Percentiles rank a stretch among this genome's conserved stretches.
Conservation (phyloP, 768 basidiomycete genomes). For the Mycena alexandri region DNA sequence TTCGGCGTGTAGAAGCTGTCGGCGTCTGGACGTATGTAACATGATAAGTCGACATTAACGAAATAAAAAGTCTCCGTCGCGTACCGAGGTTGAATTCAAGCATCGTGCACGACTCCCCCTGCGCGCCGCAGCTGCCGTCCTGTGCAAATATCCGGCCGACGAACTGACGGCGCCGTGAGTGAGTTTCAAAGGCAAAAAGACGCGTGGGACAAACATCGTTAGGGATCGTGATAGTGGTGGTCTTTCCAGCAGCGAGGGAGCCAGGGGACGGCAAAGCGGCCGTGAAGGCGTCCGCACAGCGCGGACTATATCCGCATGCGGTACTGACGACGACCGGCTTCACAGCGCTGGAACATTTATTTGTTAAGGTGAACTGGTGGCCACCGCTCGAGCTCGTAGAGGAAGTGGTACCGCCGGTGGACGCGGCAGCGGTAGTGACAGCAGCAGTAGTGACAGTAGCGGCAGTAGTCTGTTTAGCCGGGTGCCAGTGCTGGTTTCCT, state of each 20-base stretch:
- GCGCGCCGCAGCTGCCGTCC: constrained; percentile 22
- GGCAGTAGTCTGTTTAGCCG: background rate
- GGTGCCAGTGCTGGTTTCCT: background rate
- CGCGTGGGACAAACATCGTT: constrained; percentile 6
- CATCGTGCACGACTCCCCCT: constrained; percentile 32
- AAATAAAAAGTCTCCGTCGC: background rate
- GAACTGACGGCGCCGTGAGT: constrained; percentile 15
- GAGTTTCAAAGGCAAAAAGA: background rate
- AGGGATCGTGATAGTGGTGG: constrained; percentile 19
- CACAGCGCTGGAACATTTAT: constrained; percentile 33
- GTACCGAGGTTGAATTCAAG: constrained; percentile 35
- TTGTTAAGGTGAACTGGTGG: constrained; percentile 28
- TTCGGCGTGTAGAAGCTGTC: constrained; percentile 36
- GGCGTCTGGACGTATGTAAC: constrained; percentile 10
- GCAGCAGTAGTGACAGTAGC: background rate
- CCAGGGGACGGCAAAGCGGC: constrained; percentile 20
- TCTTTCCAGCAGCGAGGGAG: constrained; percentile 22
- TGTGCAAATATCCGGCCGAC: constrained; percentile 32
- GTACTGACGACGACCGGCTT: constrained; percentile 32
- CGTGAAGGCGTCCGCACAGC: constrained; percentile 29
- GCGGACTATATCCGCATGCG: constrained; percentile 34
- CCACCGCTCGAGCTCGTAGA: constrained; percentile 21
- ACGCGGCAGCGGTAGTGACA: background rate
- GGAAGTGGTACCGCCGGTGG: background rate
- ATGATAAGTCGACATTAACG: background rate